phyloP scores from a whole-genome alignment of 495 filamentous ascomycete species.

The Hyaloscypha hepaticicola region DNA sequence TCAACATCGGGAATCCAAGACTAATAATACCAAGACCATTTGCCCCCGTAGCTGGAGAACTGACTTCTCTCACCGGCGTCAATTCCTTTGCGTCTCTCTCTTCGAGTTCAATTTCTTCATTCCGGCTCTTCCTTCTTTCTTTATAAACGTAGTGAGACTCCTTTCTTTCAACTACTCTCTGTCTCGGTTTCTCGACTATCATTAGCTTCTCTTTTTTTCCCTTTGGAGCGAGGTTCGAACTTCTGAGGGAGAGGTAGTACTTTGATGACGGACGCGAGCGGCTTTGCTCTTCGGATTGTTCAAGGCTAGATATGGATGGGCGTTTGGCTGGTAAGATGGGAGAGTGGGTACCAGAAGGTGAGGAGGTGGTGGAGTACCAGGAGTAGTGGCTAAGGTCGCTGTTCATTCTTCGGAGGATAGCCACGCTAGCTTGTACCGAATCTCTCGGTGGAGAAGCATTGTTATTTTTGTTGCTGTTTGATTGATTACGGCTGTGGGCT shows the following conservation, averaged over 20 bases:
- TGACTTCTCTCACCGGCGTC: conserved; percentile 5
- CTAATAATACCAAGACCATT: neutral
- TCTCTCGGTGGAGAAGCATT: neutral
- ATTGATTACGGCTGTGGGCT: neutral
- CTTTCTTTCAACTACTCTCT: neutral
- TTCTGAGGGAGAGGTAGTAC: neutral
- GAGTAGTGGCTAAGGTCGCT: conserved; percentile 7
- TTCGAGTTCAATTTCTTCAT: neutral
- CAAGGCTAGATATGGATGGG: neutral
- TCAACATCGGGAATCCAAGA: conserved; percentile 5
- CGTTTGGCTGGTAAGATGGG: neutral
- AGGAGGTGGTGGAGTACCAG: conserved; percentile 1
- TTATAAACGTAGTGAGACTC: conserved; percentile 5
- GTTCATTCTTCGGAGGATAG: conserved; percentile 17
- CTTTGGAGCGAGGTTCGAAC: neutral
- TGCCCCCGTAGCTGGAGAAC: neutral
- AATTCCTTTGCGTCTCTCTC: conserved; percentile 4
- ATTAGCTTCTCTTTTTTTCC: conserved; percentile 1
- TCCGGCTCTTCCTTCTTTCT: neutral
- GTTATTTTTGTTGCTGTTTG: neutral
- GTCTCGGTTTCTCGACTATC: neutral
- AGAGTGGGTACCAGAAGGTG: neutral
- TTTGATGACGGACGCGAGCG: neutral
- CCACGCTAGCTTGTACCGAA: conserved; percentile 4
- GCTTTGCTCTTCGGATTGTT: neutral